Conservation (phyloP, 306 rosid species). For the Rosa chinensis region DNA sequence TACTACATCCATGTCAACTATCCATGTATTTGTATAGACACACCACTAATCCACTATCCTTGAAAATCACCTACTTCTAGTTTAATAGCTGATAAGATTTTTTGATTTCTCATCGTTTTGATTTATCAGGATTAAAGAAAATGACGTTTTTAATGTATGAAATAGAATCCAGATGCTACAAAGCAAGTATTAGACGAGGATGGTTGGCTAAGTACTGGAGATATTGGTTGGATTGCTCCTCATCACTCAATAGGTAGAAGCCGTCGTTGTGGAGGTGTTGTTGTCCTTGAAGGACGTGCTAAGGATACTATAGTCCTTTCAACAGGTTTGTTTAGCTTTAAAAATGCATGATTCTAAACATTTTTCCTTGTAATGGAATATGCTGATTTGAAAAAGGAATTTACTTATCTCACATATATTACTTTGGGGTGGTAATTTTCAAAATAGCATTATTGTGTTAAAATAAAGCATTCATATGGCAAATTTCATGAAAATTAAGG, state of each 20-base stretch:
- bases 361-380: neutral
- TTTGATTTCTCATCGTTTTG: neutral
- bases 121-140: neutral
- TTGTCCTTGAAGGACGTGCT: slow-evolving; percentile 90
- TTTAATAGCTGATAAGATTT: neutral
- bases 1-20: neutral
- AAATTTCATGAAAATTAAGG: neutral
- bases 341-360: neutral
- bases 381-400: neutral
- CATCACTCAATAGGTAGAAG: slow-evolving; percentile 71
- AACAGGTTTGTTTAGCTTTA: slow-evolving; percentile 47
- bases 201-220: slow-evolving; percentile 91
- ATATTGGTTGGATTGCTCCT: slow-evolving; percentile 90
- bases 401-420: neutral
- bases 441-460: neutral
- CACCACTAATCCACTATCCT: neutral
- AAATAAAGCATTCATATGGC: neutral
- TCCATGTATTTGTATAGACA: neutral
- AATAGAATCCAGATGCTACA: slow-evolving; percentile 76
- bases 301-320: slow-evolving; percentile 95
- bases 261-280: slow-evolving; percentile 61
- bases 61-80: neutral
- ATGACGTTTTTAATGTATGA: neutral
- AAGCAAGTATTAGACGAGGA: slow-evolving; percentile 62
- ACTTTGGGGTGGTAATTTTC: neutral